These are phyloP conservation scores for Fabrea salina DNA, from an alignment of 169 alveolate genomes.

Conservation along the genomic window DNA sequence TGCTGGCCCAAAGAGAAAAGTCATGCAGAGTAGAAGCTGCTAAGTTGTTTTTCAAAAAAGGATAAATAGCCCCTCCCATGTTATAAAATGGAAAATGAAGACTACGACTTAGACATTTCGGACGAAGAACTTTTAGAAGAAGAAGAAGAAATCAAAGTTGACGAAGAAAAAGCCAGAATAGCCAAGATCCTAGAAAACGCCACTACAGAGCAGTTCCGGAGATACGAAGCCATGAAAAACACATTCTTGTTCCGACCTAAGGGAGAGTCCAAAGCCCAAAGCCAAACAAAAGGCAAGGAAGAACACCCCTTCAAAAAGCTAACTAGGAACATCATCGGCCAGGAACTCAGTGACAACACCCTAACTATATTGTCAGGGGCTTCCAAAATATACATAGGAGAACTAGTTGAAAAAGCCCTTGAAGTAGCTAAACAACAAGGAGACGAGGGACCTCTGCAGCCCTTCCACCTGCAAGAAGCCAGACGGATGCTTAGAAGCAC, in stretches of 20 bases:
- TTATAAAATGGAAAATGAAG: no score
- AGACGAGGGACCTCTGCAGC: neutral
- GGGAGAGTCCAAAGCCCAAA: neutral
- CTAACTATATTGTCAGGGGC: neutral
- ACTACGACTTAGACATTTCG: neutral
- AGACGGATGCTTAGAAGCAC: conserved; percentile 1
- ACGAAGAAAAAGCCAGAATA: neutral
- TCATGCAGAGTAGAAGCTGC: no score
- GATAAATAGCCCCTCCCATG: no score
- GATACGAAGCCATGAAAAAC: neutral
- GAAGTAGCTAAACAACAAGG: conserved; percentile 5
- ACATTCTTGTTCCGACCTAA: neutral
- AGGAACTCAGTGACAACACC: neutral
- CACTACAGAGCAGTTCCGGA: neutral
- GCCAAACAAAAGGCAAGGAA: no score
- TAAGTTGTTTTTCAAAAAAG: no score
- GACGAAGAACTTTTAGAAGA: conserved; percentile 12
- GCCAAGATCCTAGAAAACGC: neutral
- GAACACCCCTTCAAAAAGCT: no score
- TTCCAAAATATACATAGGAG: conserved; percentile 28
- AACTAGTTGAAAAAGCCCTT: conserved; percentile 19
- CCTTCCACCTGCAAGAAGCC: neutral
- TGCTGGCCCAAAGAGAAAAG: no score
- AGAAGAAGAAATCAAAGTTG: conserved; percentile 13
- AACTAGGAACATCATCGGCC: neutral